Conservation (phyloP, 345 rosid genomes). For the Eucalyptus pauciflora region DNA sequence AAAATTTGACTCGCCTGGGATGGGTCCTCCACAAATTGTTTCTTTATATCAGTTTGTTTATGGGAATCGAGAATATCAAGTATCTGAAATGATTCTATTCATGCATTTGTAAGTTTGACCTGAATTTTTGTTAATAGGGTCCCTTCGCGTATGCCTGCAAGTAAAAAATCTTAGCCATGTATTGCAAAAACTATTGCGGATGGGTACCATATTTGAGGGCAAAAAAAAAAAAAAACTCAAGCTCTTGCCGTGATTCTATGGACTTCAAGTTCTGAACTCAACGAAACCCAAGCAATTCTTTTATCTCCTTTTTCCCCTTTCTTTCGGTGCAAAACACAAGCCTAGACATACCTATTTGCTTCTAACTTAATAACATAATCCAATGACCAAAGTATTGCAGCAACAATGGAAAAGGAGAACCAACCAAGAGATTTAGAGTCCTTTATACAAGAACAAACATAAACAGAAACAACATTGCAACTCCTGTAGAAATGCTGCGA, state of each 20-base stretch:
- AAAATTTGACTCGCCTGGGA: accelerated
- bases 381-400: background rate
- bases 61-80: too few relatives aligned
- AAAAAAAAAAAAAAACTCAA: too few relatives aligned
- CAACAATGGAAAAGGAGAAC: background rate
- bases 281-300: background rate
- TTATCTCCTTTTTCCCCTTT: accelerated
- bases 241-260: background rate
- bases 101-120: background rate
- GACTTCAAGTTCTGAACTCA: background rate
- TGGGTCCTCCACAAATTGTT: background rate
- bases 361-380: background rate
- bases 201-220: background rate
- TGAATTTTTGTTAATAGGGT: background rate
- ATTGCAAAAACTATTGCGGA: too few relatives aligned
- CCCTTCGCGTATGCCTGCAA: background rate
- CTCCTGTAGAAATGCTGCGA: too few relatives aligned
- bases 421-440: accelerated
- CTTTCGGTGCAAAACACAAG: background rate
- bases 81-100: background rate
- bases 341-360: background rate
- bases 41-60: accelerated
- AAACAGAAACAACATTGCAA: too few relatives aligned
- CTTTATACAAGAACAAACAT: background rate
- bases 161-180: background rate